Base-by-base conservation (phyloP, 805 yeast species). In the Kodamaea fukazawae region DNA sequence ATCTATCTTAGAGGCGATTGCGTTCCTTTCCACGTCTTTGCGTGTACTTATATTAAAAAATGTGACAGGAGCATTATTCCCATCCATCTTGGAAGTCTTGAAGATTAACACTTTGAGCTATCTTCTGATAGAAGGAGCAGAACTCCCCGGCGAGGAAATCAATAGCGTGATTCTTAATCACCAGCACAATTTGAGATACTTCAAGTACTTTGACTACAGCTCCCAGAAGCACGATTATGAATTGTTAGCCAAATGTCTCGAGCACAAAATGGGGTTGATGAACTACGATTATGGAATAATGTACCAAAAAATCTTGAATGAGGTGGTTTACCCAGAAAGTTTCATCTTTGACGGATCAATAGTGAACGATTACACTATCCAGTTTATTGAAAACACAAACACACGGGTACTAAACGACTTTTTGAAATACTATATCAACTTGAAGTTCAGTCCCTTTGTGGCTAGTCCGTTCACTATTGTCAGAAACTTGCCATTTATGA, bases 151-250 rank as follows among this genome's bases (percentile, higher is more conserved):
- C 14, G 20, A 12, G 9, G 36, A 26, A 14, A 23, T 16, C 22
- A 34, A 34, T 17, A 14, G 14, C 12, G 4, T 13, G 11, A 17
- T 29, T 10, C 14, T 32, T 11, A 7, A 10, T 8, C 7, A 13
- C 14, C 62, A 53, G 28, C 41, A 27, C 2, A 32, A 41, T 7
- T 27, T 57, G 22, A 25, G 12, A 27, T 25, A 2, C 40, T 56
- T 13, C 27, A 38, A 18, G 30, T 55, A 4, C 8, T 40, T 44
- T 18, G 58, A 57, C 32, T 51, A 48, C 38, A 42, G 54, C 2
- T 40, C 41, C 7, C 48, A 49, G 29, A 46, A 46, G 14, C 8
- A 25, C 5, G 47, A 53, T 30, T 48, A 46, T 18, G 33, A 32
- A n/a, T 39, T 44, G 5, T 40, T 57, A 7, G 38, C 43, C 13